Evolutionary conservation across 2,329 filamentous ascomycete species (phyloP), one percentile per base, ranked within the genome.

Genomic region (Dothiorella sarmentorum): DNA sequence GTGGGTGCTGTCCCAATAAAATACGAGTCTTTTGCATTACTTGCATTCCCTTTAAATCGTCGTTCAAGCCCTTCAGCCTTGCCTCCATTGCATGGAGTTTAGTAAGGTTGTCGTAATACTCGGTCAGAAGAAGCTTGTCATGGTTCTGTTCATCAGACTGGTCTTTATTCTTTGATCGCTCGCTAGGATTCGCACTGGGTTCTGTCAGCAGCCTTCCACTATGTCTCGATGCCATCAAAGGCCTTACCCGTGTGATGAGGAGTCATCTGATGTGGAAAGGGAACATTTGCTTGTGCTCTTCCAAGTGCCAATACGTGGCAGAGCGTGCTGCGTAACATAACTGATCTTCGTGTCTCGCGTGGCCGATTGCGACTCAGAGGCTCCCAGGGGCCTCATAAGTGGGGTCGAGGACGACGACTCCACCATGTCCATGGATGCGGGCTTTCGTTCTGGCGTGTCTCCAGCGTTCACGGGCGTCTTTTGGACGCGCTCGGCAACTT

Each of bases 381-480:
- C 24, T 17, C 15, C 49, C 49, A 53, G 49, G 49, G 49, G 49
- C 49, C 29, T 53, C 35, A 53, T 29, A 31, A 53, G 49, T 53
- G 49, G 49, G 31, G 47, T 35, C 40, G 43, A 31, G 17, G 49
- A 53, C 7, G 47, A 15, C 35, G 35, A 20, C 49, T 53, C 49
- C 49, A 42, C 49, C 24, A 29, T 7, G n/a, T 2, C 20, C 22
- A 51, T 24, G 47, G 47, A n/a, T 11, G 22, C 33, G 35, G 35
- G 24, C 20, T 24, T 26, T 33, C 13, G 47, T 15, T 52, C 47
- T 20, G 35, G 33, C 24, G 20, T 35, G 7, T n/a, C 27, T 26
- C 20, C 33, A 15, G 17, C 17, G 9, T 27, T 35, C n/a, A 26
- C 11, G 24, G 43, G 43, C 7, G 43, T 45, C 26, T 17, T 40